Percentiles rank a stretch among this genome's conserved stretches.
These are phyloP conservation scores for Trichoderma sp. DNA, from an alignment of 2,329 filamentous ascomycete genomes.

Conservation along the genomic window DNA sequence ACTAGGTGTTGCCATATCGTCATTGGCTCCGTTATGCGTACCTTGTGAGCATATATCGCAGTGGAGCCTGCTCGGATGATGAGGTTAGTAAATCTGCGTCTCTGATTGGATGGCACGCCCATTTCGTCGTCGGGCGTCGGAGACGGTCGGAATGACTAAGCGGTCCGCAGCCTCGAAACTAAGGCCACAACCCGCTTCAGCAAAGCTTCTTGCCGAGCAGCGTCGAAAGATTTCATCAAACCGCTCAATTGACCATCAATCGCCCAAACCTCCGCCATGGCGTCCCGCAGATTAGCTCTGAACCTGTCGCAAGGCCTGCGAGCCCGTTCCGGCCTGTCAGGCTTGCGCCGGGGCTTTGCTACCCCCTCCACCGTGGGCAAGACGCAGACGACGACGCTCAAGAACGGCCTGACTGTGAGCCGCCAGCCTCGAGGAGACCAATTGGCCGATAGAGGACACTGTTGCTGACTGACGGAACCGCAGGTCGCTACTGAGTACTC, in stretches of 20 bases:
- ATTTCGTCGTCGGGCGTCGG: constrained; percentile 39
- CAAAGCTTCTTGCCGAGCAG: constrained; percentile 51
- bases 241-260: constrained; percentile 56
- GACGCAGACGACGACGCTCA: constrained; percentile 94
- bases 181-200: constrained; percentile 49
- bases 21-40: neutral
- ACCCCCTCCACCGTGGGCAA: constrained; percentile 79
- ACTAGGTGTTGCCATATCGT: no score
- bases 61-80: constrained; percentile 14
- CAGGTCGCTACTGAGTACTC: constrained; percentile 98
- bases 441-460: constrained; percentile 41
- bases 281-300: constrained; percentile 94
- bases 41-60: neutral
- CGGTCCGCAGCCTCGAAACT: constrained; percentile 41
- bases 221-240: constrained; percentile 57
- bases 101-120: constrained; percentile 39
- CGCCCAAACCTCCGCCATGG: constrained; percentile 69
- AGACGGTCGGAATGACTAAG: constrained; percentile 49
- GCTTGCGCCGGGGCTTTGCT: constrained; percentile 84
- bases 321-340: constrained; percentile 80
- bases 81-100: constrained; percentile 39
- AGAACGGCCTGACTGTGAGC: constrained; percentile 92
- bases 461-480: constrained; percentile 35
- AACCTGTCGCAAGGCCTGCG: constrained; percentile 90
- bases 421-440: constrained; percentile 39